Evolutionary conservation across 345 rosid genomes (phyloP).

Genomic region (Fremontodendron californicum): DNA sequence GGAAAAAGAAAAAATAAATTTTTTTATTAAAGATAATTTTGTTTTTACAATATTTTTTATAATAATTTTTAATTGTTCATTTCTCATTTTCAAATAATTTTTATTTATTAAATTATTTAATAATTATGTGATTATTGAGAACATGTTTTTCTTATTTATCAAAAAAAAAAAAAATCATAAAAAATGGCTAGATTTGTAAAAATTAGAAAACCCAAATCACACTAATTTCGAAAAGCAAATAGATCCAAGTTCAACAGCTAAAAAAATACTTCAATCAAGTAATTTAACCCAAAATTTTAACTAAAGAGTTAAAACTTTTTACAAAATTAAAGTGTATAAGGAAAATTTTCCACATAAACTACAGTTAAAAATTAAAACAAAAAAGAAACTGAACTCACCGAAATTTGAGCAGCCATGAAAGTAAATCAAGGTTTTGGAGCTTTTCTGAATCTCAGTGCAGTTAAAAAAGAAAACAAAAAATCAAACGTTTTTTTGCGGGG

Average conservation of each 20-base stretch:
- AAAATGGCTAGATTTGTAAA: constrained; percentile 23
- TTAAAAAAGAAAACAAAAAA: constrained; percentile 13
- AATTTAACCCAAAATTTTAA: constrained; percentile 15
- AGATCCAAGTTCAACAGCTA: constrained; percentile 32
- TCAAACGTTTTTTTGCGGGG: neutral
- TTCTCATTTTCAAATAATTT: no score
- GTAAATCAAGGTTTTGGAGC: constrained; percentile 34
- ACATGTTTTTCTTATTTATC: no score
- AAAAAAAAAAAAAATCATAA: neutral
- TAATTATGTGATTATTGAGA: no score
- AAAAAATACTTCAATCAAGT: constrained; percentile 4
- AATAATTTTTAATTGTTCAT: no score
- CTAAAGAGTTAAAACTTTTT: neutral
- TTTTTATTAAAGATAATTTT: no score
- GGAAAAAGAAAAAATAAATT: no score
- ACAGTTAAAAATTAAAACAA: constrained; percentile 10
- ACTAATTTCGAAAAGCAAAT: constrained; percentile 26
- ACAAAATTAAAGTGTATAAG: constrained; percentile 8
- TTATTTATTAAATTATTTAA: no score
- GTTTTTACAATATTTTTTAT: no score
- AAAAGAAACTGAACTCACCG: constrained; percentile 40
- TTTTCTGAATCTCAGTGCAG: constrained; percentile 5
- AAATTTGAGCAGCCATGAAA: constrained; percentile 46
- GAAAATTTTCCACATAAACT: constrained; percentile 14
- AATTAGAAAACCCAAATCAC: constrained; percentile 17